Percentiles rank a stretch among this genome's conserved stretches.
phyloP scores from a whole-genome alignment of 208 protist genomes.

The Naegleria fowleri region DNA sequence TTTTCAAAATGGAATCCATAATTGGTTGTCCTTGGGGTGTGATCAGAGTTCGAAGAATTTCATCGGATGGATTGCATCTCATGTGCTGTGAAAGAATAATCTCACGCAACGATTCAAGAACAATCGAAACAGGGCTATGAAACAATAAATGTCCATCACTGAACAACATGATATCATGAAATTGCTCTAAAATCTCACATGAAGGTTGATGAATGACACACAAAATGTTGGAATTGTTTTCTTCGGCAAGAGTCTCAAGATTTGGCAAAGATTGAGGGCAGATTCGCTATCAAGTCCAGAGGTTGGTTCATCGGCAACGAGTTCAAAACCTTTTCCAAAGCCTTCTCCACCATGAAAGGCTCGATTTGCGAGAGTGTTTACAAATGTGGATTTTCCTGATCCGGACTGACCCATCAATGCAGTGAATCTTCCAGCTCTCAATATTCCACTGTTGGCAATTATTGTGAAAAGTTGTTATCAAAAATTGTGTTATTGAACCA shows the following conservation, averaged over 20 bases:
- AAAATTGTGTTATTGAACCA: no score
- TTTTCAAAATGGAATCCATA: neutral
- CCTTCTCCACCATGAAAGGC: slow-evolving; percentile 27
- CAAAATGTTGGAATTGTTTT: slow-evolving; percentile 45
- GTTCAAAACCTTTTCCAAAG: slow-evolving; percentile 29
- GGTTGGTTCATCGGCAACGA: slow-evolving; percentile 47
- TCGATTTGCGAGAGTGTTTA: neutral
- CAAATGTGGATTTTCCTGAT: neutral
- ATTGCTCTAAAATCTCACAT: slow-evolving; percentile 52
- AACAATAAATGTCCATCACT: neutral
- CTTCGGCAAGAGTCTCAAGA: slow-evolving; percentile 40
- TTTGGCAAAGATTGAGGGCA: slow-evolving; percentile 38
- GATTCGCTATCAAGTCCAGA: slow-evolving; percentile 48
- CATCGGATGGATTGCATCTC: neutral
- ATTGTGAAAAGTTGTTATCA: no score
- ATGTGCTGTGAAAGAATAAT: neutral
- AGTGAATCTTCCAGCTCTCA: neutral
- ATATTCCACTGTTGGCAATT: neutral
- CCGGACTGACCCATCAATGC: neutral
- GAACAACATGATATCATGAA: slow-evolving; percentile 1
- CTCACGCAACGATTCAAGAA: neutral
- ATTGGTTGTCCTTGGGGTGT: neutral
- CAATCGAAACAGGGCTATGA: neutral
- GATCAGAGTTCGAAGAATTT: neutral
- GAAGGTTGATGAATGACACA: slow-evolving; percentile 67